Percentiles rank a stretch among this genome's conserved stretches.
phyloP scores from a whole-genome alignment of 805 yeast genomes.

The Candida sphagnicola region DNA sequence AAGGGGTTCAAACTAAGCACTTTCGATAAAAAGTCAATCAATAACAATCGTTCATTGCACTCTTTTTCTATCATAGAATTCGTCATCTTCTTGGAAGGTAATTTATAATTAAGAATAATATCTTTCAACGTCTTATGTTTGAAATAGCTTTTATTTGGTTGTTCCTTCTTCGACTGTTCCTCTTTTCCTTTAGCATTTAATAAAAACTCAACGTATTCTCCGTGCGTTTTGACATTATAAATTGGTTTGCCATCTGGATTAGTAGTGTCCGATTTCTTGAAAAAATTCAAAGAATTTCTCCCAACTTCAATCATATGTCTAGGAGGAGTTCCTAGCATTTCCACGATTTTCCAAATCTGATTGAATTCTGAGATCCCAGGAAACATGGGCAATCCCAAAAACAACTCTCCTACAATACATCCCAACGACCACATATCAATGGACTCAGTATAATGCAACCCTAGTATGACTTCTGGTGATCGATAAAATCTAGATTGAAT shows the following conservation, averaged over 20 bases:
- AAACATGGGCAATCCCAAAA: constrained; percentile 85
- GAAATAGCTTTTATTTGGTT: constrained; percentile 83
- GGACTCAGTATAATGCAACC: constrained; percentile 86
- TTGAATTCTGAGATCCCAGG: constrained; percentile 95
- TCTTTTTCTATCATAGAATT: constrained; percentile 60
- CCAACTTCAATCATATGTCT: constrained; percentile 98
- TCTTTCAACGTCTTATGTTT: constrained; percentile 60
- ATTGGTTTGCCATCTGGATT: constrained; percentile 24
- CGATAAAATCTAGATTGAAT: constrained; percentile 91
- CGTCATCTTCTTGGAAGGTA: constrained; percentile 57
- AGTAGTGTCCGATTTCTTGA: constrained; percentile 37
- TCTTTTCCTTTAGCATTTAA: constrained; percentile 23
- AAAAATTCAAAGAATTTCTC: constrained; percentile 68
- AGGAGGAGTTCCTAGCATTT: constrained; percentile 84
- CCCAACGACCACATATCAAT: constrained; percentile 98
- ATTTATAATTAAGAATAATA: constrained; percentile 70
- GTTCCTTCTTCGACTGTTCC: constrained; percentile 44
- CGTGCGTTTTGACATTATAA: constrained; percentile 29
- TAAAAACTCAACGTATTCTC: constrained; percentile 31
- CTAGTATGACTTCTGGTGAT: constrained; percentile 90
- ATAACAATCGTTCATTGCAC: constrained; percentile 61
- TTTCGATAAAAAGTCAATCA: constrained; percentile 76
- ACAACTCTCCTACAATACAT: constrained; percentile 86
- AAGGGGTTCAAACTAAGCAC: constrained; percentile 82
- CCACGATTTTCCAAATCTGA: constrained; percentile 77